phyloP scores from a whole-genome alignment of 371 early-diverging fungal species.

The Mortierella polycephala region DNA sequence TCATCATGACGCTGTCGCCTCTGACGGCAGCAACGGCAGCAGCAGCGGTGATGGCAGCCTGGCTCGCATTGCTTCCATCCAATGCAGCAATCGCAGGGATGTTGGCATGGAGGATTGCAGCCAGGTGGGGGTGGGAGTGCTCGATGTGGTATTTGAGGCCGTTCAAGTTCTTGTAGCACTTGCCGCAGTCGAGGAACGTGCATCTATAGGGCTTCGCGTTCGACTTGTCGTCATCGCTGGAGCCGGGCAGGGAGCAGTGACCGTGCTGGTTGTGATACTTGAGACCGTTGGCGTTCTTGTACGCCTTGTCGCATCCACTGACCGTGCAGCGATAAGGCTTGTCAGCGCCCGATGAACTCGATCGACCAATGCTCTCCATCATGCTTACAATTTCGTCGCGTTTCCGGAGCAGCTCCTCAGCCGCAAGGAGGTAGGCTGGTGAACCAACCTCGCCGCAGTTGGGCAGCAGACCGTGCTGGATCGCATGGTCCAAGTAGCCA shows the following conservation, averaged over 20 bases:
- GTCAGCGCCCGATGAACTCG: conserved; percentile 59
- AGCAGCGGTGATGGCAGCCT: conserved; percentile 49
- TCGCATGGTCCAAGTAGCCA: conserved; percentile 51
- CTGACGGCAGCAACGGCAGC: conserved; percentile 54
- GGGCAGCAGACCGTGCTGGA: conserved; percentile 49
- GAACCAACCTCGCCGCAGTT: conserved; percentile 38
- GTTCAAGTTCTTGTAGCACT: conserved; percentile 97
- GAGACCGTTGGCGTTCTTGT: conserved; percentile 98
- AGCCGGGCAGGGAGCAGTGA: conserved; percentile 70
- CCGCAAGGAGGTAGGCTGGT: conserved; percentile 28
- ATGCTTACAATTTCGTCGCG: conserved; percentile 56
- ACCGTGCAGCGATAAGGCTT: conserved; percentile 87
- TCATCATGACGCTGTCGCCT: conserved; percentile 49
- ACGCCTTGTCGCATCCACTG: conserved; percentile 89
- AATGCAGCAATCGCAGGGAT: conserved; percentile 37
- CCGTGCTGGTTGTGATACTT: conserved; percentile 94
- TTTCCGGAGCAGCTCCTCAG: conserved; percentile 45
- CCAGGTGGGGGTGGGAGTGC: conserved; percentile 77
- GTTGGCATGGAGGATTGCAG: conserved; percentile 45
- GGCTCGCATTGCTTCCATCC: conserved; percentile 49
- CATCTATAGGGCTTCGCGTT: conserved; percentile 88
- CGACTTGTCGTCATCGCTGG: conserved; percentile 58
- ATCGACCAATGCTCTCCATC: conserved; percentile 52
- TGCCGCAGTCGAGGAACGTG: conserved; percentile 86
- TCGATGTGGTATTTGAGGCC: conserved; percentile 97